These are phyloP conservation scores for Urochloa ruziziensis DNA, from an alignment of 176 grass and related monocot genomes.

Conservation along the genomic window DNA sequence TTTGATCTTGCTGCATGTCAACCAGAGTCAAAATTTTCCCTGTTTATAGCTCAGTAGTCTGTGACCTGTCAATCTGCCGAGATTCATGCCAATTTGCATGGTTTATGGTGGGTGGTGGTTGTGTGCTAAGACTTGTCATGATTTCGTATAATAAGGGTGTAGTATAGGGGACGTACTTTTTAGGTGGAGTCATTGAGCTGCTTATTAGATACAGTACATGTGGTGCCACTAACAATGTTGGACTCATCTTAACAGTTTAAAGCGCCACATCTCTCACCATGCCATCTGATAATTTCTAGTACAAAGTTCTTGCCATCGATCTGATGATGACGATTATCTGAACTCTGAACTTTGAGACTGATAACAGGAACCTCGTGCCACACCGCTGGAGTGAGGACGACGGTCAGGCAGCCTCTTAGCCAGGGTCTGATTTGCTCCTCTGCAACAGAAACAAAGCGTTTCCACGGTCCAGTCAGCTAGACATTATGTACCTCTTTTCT, in stretches of 20 bases:
- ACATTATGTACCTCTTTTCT: no score
- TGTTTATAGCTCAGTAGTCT: neutral
- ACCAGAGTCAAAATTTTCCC: neutral
- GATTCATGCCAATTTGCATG: neutral
- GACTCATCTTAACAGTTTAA: neutral
- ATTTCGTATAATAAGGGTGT: neutral
- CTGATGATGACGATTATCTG: no score
- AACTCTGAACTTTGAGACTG: no score
- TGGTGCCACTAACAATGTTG: slow-evolving; percentile 4
- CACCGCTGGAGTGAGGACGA: no score
- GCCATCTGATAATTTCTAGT: no score
- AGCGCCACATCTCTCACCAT: no score
- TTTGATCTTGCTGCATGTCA: neutral
- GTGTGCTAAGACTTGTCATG: neutral
- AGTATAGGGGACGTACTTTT: neutral
- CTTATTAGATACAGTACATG: slow-evolving; percentile 12
- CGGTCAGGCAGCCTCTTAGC: no score
- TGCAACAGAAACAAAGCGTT: no score
- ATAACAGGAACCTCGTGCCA: no score
- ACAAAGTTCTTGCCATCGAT: no score
- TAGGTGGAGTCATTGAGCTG: neutral
- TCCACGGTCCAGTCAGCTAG: no score
- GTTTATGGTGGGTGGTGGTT: neutral
- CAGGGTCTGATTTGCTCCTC: no score
- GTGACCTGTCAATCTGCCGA: neutral